These are phyloP conservation scores for Akanthomyces dipterigenus DNA, from an alignment of 2,329 filamentous ascomycete genomes.

Conservation along the genomic window DNA sequence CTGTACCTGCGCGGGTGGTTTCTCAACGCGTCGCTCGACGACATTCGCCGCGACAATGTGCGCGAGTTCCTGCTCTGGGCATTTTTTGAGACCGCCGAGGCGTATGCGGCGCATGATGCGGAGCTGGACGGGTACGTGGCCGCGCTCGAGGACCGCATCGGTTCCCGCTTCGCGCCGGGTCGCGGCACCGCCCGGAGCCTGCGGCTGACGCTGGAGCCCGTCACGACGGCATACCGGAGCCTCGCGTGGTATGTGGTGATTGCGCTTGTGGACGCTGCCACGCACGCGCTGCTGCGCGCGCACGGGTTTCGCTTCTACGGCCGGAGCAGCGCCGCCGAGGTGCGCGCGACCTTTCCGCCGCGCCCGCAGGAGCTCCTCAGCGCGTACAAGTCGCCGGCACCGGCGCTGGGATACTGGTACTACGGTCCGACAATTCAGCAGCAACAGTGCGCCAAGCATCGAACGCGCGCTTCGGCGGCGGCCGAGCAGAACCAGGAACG, in stretches of 20 bases:
- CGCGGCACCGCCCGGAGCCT: conserved; percentile 49
- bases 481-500: conserved; percentile 19
- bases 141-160: conserved; percentile 47
- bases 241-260: conserved; percentile 58
- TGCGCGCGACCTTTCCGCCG: conserved; percentile 46
- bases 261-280: conserved; percentile 46
- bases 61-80: conserved; percentile 63
- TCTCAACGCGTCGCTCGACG: conserved; percentile 46
- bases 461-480: conserved; percentile 49
- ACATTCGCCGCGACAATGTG: conserved; percentile 61
- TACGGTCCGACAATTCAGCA: background rate
- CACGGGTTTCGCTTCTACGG: conserved; percentile 48
- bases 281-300: conserved; percentile 37
- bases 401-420: conserved; percentile 57
- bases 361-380: conserved; percentile 45
- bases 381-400: conserved; percentile 39
- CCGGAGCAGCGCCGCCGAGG: conserved; percentile 25
- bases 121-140: conserved; percentile 43
- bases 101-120: conserved; percentile 22
- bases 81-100: conserved; percentile 46
- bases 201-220: conserved; percentile 58
- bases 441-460: background rate
- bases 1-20: conserved; percentile 60
- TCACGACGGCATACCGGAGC: conserved; percentile 54
- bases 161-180: conserved; percentile 44